Percentiles rank a stretch among this genome's conserved stretches.
These are phyloP conservation scores for Spergularia bocconei DNA, from an alignment of 148 eudicot species.

Conservation along the genomic window DNA sequence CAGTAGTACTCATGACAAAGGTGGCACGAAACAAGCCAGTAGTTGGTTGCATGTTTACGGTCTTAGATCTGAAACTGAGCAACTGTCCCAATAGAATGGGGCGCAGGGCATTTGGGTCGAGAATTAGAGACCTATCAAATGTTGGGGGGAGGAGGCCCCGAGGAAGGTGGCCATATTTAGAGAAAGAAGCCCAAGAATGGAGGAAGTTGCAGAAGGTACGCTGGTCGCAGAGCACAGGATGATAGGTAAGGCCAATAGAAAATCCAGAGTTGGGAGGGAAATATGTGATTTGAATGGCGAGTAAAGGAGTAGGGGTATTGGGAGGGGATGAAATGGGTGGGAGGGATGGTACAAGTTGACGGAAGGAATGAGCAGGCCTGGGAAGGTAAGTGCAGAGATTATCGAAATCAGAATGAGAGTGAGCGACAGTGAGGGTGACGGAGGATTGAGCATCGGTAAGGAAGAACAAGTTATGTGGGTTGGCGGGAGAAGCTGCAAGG, in stretches of 20 bases:
- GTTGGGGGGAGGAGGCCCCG: not conserved
- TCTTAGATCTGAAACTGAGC: not conserved
- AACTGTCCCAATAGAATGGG: constrained; percentile 28
- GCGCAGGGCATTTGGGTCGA: constrained; percentile 30
- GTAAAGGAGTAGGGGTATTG: constrained; percentile 8
- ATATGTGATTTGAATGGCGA: constrained; percentile 50
- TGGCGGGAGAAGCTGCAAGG: constrained; percentile 20
- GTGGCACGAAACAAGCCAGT: constrained; percentile 35
- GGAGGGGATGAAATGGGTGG: not conserved
- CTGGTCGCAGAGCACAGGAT: constrained; percentile 41
- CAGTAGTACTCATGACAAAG: constrained; percentile 34
- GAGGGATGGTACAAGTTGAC: constrained; percentile 36
- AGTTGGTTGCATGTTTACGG: not conserved
- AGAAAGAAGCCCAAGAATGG: constrained; percentile 43
- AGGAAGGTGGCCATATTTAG: not conserved
- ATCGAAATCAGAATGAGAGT: constrained; percentile 28
- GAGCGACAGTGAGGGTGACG: constrained; percentile 36
- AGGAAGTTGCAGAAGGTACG: constrained; percentile 46
- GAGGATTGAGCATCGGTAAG: constrained; percentile 25
- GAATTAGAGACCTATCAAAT: constrained; percentile 41
- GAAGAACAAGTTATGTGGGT: not conserved
- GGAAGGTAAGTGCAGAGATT: constrained; percentile 27
- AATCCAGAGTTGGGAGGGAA: constrained; percentile 44
- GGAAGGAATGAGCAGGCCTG: constrained; percentile 27
- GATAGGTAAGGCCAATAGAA: constrained; percentile 42